Evolutionary conservation across 345 rosid species (phyloP), one percentile per base, ranked within the genome.

Genomic region (Dipteronia sinensis): DNA sequence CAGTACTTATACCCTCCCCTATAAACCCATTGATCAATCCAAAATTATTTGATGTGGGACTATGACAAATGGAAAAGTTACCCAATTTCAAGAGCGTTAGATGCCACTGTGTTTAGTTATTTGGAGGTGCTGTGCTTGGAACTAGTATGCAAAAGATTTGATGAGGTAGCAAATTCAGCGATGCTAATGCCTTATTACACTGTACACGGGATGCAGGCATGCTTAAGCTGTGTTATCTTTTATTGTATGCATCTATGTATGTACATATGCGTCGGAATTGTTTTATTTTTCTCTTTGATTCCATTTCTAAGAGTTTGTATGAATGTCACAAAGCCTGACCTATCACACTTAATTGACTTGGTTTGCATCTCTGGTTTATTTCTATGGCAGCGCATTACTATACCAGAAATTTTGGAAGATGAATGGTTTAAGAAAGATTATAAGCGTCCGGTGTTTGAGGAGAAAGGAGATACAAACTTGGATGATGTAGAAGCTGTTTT

Each of bases 401-500:
- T 91, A 47, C 90, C 93, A 2, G 98, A 96, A 85, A 88, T 94
- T 55, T 85, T 96, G 72, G 91, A 88, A 84, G 91, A 94, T 83
- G 89, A 85, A 79, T 96, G 99, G 99, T 96, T 96, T 78, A 92
- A 90, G 82, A 92, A 89, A 87, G 92, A 71, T 84, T 94, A 92
- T 73, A 89, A 90, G 85, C 90, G 93, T 47, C 92, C 99, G 4
- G 87, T 94, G 34, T 96, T 94, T 65, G 90, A 89, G 72, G 99
- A 96, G 86, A 90, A 87, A 70, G 86, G 87, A 69, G 82, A 88
- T 71, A 78, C 93, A 40, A 92, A 82, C 83, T 82, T 90, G 88
- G 97, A 94, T 74, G 97, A 96, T 71, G 87, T 96, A 29, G 97
- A 94, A 78, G 97, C 99, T 71, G 97, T 96, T 82, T 96, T 96